Base-by-base conservation (phyloP, 805 yeast species). In the Scheffersomyces amazonensis region DNA sequence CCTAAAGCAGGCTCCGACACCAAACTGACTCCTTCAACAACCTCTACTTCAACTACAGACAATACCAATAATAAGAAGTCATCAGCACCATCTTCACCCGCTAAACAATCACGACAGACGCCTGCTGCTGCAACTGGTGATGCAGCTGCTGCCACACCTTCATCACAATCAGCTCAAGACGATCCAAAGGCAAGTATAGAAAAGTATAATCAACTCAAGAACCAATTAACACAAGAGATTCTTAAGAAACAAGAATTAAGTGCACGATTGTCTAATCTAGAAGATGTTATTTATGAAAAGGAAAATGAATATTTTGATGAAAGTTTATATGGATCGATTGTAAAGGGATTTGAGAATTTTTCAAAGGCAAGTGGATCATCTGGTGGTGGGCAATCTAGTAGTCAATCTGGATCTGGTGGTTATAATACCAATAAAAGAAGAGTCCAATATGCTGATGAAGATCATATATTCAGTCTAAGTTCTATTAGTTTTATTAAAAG, bases 301-400 rank as follows among this genome's bases (percentile, higher is more conserved):
- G 98, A 90, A 54, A 80, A 83, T 8, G 76, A 78, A 11, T 90
- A 90, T 55, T 76, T 90, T 33, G 77, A 83, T 20, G 89, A 84
- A 36, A 78, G 87, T 41, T 60, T 71, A 20, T 76, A 76, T 39
- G 90, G 96, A 0, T 90, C 87, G 58, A 83, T 91, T 19, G 84
- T 88, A n/a, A 83, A 84, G 46, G 98, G 98, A 1, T 90, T 89
- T 52, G 96, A 90, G 34, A 83, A 79, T 49, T 84, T 86, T 53
- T 71, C 82, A 34, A 85, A 83, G 47, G 49, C 48, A 11, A 46
- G 48, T 12, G 34, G 43, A 15, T 53, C 27, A 49, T 83, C 86
- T 53, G 44, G 58, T 21, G 58, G 64, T 2, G 32, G 37, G 11
- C 13, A 16, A 5, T 8, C 4, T 27, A 18, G 28, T 17, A 19